Conservation (phyloP, 2,329 filamentous ascomycete genomes). For the Fusarium compactum region DNA sequence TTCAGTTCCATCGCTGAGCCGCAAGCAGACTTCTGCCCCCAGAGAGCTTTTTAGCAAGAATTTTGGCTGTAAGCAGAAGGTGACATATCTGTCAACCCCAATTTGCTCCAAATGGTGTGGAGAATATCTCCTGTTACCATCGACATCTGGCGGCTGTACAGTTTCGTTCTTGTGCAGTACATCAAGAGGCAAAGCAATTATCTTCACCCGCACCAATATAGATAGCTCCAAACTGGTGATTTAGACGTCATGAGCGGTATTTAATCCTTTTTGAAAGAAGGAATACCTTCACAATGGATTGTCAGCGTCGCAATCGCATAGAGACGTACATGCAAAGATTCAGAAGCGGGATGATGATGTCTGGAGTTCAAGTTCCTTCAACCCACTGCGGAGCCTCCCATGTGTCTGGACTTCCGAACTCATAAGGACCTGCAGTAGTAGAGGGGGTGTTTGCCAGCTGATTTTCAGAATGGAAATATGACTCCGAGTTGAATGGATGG, state of each 20-base stretch:
- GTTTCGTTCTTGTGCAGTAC: neutral
- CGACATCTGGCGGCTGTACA: neutral
- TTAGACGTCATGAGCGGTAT: neutral
- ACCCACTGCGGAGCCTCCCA: conserved; percentile 11
- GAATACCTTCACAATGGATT: neutral
- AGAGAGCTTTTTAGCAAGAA: neutral
- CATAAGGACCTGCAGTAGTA: neutral
- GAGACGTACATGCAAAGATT: neutral
- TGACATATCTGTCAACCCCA: neutral
- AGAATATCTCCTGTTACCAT: neutral
- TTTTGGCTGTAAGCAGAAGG: neutral
- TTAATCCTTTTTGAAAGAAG: neutral
- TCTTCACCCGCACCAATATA: conserved; percentile 4
- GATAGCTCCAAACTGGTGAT: neutral
- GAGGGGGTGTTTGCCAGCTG: neutral
- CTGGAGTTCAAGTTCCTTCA: conserved; percentile 11
- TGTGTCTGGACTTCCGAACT: neutral
- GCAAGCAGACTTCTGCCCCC: neutral
- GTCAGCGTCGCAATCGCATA: neutral
- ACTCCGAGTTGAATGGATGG: neutral
- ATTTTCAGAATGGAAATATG: neutral
- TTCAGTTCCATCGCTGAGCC: conserved; percentile 21
- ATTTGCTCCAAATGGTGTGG: neutral
- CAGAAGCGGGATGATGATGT: neutral
- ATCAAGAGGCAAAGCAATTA: conserved; percentile 5